Conservation (phyloP, 805 yeast species). For the Sugiyamaella americana region DNA sequence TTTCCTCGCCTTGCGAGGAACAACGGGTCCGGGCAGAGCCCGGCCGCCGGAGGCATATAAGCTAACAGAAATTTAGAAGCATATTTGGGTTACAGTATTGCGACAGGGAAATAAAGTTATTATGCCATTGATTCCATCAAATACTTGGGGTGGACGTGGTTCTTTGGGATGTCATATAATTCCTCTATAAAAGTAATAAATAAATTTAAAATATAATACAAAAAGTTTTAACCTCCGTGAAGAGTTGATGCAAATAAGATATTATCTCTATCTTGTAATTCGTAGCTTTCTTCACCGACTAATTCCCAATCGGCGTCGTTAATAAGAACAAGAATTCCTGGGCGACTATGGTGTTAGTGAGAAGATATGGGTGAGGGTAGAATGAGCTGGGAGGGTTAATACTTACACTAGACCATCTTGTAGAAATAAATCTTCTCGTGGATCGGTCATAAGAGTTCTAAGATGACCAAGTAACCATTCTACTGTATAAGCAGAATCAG, state of each 20-base stretch:
- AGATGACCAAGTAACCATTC: slow-evolving; percentile 54
- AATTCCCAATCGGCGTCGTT: slow-evolving; percentile 97
- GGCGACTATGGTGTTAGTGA: slow-evolving; percentile 41
- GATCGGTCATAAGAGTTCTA: slow-evolving; percentile 47
- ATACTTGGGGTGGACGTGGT: slow-evolving; percentile 61
- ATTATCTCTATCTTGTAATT: slow-evolving; percentile 67
- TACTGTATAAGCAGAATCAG: slow-evolving; percentile 30
- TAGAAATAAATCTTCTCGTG: slow-evolving; percentile 64
- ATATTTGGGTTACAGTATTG: slow-evolving; percentile 24
- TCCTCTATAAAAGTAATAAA: slow-evolving; percentile 16
- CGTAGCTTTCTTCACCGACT: slow-evolving; percentile 80
- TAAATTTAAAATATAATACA: slow-evolving; percentile 1
- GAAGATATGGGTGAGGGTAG: background rate
- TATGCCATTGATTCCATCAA: slow-evolving; percentile 39
- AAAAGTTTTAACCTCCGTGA: slow-evolving; percentile 70
- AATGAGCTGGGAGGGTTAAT: background rate
- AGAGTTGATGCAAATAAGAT: slow-evolving; percentile 87
- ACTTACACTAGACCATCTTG: slow-evolving; percentile 62
- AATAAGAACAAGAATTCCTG: slow-evolving; percentile 85
- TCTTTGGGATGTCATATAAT: slow-evolving; percentile 59
- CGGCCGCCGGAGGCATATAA: background rate
- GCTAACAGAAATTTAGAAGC: slow-evolving; percentile 10
- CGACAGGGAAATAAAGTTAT: slow-evolving; percentile 16
- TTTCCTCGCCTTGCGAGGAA: too few relatives aligned
- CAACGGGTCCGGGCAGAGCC: too few relatives aligned